Percentiles rank a stretch among this genome's conserved stretches.
Evolutionary conservation across 1,284 basidiomycete species (phyloP).

Genomic region (Moesziomyces parantarcticus): DNA sequence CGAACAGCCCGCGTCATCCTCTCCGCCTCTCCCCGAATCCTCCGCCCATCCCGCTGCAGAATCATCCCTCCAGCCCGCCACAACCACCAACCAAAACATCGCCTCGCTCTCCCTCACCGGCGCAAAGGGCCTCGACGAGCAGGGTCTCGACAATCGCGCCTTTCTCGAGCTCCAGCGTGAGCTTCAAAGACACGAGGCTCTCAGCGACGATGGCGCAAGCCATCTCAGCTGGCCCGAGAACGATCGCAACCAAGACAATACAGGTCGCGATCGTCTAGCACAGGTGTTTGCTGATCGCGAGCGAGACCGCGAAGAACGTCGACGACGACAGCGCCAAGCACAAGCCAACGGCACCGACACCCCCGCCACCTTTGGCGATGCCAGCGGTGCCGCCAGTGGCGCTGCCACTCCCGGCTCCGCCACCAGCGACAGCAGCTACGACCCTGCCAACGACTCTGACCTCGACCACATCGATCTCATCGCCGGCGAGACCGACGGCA

Average conservation of each 20-base stretch:
- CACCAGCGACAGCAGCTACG: slow-evolving; percentile 60
- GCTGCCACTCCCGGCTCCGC: slow-evolving; percentile 53
- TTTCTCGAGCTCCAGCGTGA: slow-evolving; percentile 61
- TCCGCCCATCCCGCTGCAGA: neutral
- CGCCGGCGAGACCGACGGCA: slow-evolving; percentile 65
- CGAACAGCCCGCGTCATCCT: slow-evolving; percentile 8
- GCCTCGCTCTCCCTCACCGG: slow-evolving; percentile 51
- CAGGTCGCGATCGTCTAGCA: slow-evolving; percentile 21
- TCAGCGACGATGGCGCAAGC: slow-evolving; percentile 30
- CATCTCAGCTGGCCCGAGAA: slow-evolving; percentile 31
- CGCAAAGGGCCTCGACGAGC: slow-evolving; percentile 59
- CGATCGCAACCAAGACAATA: slow-evolving; percentile 11
- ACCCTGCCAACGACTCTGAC: slow-evolving; percentile 61
- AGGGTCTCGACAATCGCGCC: slow-evolving; percentile 58
- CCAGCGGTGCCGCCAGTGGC: slow-evolving; percentile 44
- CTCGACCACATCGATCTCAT: slow-evolving; percentile 64
- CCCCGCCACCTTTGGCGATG: slow-evolving; percentile 17
- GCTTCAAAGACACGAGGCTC: slow-evolving; percentile 54
- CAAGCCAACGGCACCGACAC: slow-evolving; percentile 9
- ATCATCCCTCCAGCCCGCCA: neutral
- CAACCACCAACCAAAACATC: slow-evolving; percentile 4
- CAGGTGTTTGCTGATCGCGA: slow-evolving; percentile 42
- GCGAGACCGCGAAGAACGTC: slow-evolving; percentile 26
- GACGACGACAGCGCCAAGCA: slow-evolving; percentile 13
- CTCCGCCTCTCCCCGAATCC: neutral